Conservation (phyloP, 768 basidiomycete genomes). For the Boletus insuetus region DNA sequence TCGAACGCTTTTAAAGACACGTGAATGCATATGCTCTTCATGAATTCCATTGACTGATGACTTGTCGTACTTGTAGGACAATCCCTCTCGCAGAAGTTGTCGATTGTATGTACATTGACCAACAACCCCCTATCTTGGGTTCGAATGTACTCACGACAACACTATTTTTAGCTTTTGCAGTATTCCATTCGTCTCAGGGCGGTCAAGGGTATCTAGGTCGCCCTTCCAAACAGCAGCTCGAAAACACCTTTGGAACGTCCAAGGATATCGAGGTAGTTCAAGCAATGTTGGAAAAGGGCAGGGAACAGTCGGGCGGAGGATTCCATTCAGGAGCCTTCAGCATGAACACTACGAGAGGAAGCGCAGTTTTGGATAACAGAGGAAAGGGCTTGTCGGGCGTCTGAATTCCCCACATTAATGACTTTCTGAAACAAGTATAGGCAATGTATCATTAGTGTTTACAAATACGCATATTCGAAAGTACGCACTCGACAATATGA, state of each 20-base stretch:
- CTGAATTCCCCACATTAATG: constrained; percentile 15
- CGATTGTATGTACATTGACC: constrained; percentile 56
- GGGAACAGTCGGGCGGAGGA: constrained; percentile 50
- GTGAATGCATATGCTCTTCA: constrained; percentile 40
- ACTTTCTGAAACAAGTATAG: background rate
- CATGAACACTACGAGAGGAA: constrained; percentile 32
- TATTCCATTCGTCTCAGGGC: constrained; percentile 73
- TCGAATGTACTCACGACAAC: background rate
- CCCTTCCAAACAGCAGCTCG: constrained; percentile 83
- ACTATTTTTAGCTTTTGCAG: constrained; percentile 53
- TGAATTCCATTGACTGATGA: constrained; percentile 12
- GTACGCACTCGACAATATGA: background rate
- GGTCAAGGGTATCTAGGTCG: constrained; percentile 71
- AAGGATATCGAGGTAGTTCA: constrained; percentile 64
- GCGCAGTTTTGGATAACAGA: constrained; percentile 37
- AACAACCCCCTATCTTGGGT: background rate
- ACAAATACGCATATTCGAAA: background rate
- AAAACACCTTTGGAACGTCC: constrained; percentile 62
- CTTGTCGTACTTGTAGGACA: constrained; percentile 39
- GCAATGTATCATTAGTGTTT: constrained; percentile 20
- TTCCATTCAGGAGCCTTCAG: constrained; percentile 26
- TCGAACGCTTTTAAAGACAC: constrained; percentile 48
- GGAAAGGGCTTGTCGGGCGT: constrained; percentile 39
- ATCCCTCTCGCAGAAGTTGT: constrained; percentile 74
- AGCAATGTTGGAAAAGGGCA: constrained; percentile 62